Percentiles rank a stretch among this genome's conserved stretches.
These are phyloP conservation scores for Ziziphus jujuba DNA, from an alignment of 306 rosid genomes.

Conservation along the genomic window DNA sequence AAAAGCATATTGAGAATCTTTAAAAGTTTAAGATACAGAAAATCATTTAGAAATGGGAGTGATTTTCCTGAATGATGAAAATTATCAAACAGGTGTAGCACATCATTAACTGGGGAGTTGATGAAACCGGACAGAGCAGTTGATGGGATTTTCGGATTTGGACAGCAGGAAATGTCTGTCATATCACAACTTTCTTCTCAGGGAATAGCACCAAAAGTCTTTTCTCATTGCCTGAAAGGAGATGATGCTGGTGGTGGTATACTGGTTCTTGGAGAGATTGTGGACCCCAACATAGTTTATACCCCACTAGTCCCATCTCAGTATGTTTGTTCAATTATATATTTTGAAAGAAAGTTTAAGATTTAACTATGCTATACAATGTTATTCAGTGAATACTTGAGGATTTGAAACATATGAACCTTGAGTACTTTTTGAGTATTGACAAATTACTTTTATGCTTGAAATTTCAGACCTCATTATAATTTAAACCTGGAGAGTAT, in stretches of 20 bases:
- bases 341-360: neutral
- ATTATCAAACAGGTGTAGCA: slow-evolving; percentile 63
- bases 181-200: slow-evolving; percentile 73
- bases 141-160: slow-evolving; percentile 78
- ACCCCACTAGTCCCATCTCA: slow-evolving; percentile 68
- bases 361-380: neutral
- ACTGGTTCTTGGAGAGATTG: slow-evolving; percentile 76
- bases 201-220: slow-evolving; percentile 64
- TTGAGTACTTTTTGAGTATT: slow-evolving; percentile 15
- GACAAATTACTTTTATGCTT: slow-evolving; percentile 14
- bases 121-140: slow-evolving; percentile 70
- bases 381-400: neutral
- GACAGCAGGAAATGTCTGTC: slow-evolving; percentile 63
- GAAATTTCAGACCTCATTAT: slow-evolving; percentile 78
- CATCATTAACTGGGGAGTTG: slow-evolving; percentile 56
- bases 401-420: neutral
- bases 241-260: slow-evolving; percentile 70
- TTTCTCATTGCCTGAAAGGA: slow-evolving; percentile 77
- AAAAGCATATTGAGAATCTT: neutral
- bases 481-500: slow-evolving; percentile 72
- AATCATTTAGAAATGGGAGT: neutral
- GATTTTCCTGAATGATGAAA: slow-evolving; percentile 20
- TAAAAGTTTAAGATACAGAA: neutral
- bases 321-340: slow-evolving; percentile 42
- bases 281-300: slow-evolving; percentile 66